These are phyloP conservation scores for Elongisporangium undulatum DNA, from an alignment of 352 stramenopile species.

Conservation along the genomic window DNA sequence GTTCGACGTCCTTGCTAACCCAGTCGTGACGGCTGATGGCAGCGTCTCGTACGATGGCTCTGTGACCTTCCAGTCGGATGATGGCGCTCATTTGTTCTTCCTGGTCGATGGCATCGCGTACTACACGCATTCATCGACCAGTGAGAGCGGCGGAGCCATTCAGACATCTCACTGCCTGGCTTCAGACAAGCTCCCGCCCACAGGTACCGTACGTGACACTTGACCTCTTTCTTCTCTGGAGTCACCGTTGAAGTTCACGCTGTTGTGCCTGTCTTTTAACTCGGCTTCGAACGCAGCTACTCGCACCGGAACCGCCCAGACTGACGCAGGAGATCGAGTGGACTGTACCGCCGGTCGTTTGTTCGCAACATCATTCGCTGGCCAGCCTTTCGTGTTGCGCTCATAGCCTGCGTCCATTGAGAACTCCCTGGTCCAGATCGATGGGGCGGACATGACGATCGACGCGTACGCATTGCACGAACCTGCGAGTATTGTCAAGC, in stretches of 20 bases:
- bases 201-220: background rate
- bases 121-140: background rate
- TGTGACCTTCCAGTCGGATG: conserved; percentile 16
- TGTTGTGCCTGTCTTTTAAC: background rate
- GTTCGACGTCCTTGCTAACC: conserved; percentile 33
- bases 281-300: background rate
- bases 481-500: background rate
- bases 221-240: background rate
- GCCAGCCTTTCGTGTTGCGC: conserved; percentile 40
- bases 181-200: background rate
- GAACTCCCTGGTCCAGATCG: conserved; percentile 32
- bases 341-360: background rate
- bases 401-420: conserved; percentile 6
- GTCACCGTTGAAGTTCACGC: no score
- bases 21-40: conserved; percentile 15
- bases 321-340: background rate
- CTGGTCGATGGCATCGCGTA: conserved; percentile 32
- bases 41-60: conserved; percentile 32
- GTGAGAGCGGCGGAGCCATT: background rate
- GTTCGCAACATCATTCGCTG: conserved; percentile 17
- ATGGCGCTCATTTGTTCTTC: conserved; percentile 18
- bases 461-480: conserved; percentile 23
- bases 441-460: conserved; percentile 35
- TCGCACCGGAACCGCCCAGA: background rate
- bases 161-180: background rate